phyloP scores from a whole-genome alignment of 768 basidiomycete genomes.

The Xerocomellus chrysenteron region DNA sequence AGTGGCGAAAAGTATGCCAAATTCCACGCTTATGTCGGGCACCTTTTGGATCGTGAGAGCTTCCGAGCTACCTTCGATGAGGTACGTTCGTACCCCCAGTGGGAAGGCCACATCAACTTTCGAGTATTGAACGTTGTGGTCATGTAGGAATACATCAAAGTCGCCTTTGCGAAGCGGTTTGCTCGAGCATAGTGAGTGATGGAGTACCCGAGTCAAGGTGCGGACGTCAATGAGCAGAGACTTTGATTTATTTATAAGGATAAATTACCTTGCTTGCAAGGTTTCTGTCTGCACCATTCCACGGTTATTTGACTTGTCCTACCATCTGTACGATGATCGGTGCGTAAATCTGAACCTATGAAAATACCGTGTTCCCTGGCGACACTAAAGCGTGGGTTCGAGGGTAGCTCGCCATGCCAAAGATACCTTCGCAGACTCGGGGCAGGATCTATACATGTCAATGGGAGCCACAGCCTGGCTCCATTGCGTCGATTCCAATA shows the following conservation, averaged over 20 bases:
- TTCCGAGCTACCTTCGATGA: slow-evolving; percentile 53
- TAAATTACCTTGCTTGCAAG: no score
- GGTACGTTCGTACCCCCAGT: slow-evolving; percentile 34
- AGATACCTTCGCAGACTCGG: no score
- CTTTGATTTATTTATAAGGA: not conserved
- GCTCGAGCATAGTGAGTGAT: slow-evolving; percentile 2
- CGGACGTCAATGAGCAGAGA: not conserved
- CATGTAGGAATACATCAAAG: slow-evolving; percentile 15
- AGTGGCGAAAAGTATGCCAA: slow-evolving; percentile 44
- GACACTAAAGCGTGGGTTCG: not conserved
- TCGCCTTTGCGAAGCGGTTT: not conserved
- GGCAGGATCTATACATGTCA: no score
- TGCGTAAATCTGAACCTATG: not conserved
- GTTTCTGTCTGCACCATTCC: no score
- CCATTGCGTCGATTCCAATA: slow-evolving; percentile 7
- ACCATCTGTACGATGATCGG: not conserved
- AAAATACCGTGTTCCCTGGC: not conserved
- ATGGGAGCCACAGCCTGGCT: not conserved
- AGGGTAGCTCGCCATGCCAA: not conserved
- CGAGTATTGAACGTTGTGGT: not conserved
- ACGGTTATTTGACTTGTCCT: no score
- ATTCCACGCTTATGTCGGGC: slow-evolving; percentile 47
- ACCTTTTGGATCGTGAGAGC: slow-evolving; percentile 51
- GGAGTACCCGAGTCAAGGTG: no score
- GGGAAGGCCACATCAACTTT: no score